Base-by-base conservation (phyloP, 495 filamentous ascomycete species). In the Astrocystis sublimbata region DNA sequence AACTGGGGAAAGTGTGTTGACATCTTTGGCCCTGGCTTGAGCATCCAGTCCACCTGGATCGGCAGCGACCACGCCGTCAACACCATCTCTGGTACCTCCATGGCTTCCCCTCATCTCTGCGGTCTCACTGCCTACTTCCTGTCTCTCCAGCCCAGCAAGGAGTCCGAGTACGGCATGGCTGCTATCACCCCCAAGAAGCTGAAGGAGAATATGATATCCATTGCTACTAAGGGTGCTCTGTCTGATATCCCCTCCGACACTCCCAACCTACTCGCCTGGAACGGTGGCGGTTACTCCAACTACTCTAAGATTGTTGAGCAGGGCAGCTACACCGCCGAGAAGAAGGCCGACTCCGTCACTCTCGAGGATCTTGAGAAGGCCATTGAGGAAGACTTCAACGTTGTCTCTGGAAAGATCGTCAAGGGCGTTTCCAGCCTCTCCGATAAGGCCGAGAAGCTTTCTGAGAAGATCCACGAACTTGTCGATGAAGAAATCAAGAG, bases 1-100 rank as follows among this genome's bases (percentile, higher is more conserved):
- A 99, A 99, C 88, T 98, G 88, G 78, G 96, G 96, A 75, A 93
- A 92, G 85, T 99, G 96, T 85, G 96, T 93, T 73, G 92, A 98
- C 76, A 97, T 99, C 82, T 99, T 99, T 73, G 96, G 92, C 58
- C 96, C 96, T 54, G 96, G 96, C 68, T 83, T 98, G 50, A 97
- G 92, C 87, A 98, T 99, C 66, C 83, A 89, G 59, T 98, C 96
- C 31, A 97, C 94, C 76, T 99, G 96, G 96, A 94, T 92, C 69
- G 96, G 96, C 71, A 92, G 89, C 87, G 88, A 93, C 73, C 87
- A 90, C 71, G 92, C 93, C 67, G 83, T 88, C 79, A 99, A 99
- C 85, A 96, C 91, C 75, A 99, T 99, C 80, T 99, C 96, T 28
- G 96, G 96, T 67, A 99, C 96, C 60, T 99, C 96, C 28, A 99